Percentiles rank a stretch among this genome's conserved stretches.
Conservation (phyloP, 2,329 filamentous ascomycete species). For the Fusarium agapanthi region DNA sequence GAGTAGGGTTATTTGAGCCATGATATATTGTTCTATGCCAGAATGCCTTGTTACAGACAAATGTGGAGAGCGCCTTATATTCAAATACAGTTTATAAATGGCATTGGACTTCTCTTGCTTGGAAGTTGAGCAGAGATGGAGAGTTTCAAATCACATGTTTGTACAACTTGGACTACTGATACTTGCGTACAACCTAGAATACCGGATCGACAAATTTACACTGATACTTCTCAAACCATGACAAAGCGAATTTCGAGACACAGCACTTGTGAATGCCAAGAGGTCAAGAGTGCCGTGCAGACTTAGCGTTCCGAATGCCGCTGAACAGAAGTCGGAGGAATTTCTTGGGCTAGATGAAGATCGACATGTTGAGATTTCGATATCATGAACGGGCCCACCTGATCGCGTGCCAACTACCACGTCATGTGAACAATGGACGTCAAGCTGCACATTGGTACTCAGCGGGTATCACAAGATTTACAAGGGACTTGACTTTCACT, state of each 20-base stretch:
- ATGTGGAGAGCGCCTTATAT: background rate
- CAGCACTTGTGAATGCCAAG: constrained; percentile 1
- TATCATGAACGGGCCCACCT: background rate
- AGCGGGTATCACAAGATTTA: background rate
- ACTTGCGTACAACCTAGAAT: background rate
- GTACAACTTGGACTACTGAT: background rate
- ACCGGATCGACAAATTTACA: background rate
- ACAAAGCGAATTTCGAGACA: background rate
- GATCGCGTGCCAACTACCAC: background rate
- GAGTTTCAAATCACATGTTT: background rate
- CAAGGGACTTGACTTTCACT: background rate
- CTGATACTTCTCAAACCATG: background rate
- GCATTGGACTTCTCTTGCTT: background rate
- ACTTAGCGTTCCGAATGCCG: constrained; percentile 4
- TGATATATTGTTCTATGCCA: background rate
- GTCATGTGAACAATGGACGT: background rate
- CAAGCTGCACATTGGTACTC: background rate
- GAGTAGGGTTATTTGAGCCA: background rate
- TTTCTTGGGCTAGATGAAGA: constrained; percentile 5
- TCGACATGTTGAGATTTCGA: constrained; percentile 2
- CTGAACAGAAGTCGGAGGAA: background rate
- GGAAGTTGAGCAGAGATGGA: background rate
- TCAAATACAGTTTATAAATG: background rate
- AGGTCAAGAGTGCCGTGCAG: background rate
- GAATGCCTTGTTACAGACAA: background rate